These are phyloP conservation scores for Diaporthe sp. DNA, from an alignment of 2,329 filamentous ascomycete species.

Conservation along the genomic window DNA sequence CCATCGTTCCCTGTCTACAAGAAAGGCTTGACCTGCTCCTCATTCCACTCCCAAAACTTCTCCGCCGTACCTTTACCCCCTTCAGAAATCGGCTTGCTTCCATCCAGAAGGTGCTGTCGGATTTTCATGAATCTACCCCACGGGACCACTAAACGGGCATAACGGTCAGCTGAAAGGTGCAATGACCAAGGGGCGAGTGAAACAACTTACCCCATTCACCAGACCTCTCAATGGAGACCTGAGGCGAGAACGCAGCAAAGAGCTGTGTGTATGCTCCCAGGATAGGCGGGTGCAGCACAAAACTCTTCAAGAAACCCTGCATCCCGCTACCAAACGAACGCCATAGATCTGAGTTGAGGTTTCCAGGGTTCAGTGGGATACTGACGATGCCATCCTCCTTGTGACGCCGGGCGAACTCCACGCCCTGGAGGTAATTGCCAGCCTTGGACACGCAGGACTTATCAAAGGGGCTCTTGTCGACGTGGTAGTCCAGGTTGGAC, in stretches of 20 bases:
- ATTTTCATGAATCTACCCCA: constrained; percentile 54
- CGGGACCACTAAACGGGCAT: constrained; percentile 49
- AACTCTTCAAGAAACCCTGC: neutral
- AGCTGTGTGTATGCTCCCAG: constrained; percentile 56
- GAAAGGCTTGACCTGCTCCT: constrained; percentile 51
- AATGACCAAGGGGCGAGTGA: neutral
- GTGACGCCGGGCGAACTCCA: constrained; percentile 45
- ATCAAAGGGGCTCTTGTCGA: constrained; percentile 8
- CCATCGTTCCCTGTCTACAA: neutral
- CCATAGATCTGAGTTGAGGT: constrained; percentile 46
- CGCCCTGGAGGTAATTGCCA: constrained; percentile 43
- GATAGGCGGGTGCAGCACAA: constrained; percentile 43
- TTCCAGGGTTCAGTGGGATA: constrained; percentile 47
- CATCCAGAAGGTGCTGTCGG: constrained; percentile 48
- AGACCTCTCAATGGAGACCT: constrained; percentile 49
- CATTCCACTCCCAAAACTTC: constrained; percentile 58
- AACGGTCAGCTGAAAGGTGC: constrained; percentile 2
- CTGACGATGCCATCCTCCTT: constrained; percentile 45
- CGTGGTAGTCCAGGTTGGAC: constrained; percentile 36
- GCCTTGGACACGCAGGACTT: constrained; percentile 47
- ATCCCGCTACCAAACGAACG: constrained; percentile 9
- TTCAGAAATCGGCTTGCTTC: constrained; percentile 50
- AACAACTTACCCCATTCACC: constrained; percentile 44
- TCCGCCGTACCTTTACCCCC: constrained; percentile 54
- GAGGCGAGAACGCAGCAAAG: constrained; percentile 53